Evolutionary conservation across 768 basidiomycete species (phyloP), one percentile per base, ranked within the genome.

Genomic region (Inosperma sp.): DNA sequence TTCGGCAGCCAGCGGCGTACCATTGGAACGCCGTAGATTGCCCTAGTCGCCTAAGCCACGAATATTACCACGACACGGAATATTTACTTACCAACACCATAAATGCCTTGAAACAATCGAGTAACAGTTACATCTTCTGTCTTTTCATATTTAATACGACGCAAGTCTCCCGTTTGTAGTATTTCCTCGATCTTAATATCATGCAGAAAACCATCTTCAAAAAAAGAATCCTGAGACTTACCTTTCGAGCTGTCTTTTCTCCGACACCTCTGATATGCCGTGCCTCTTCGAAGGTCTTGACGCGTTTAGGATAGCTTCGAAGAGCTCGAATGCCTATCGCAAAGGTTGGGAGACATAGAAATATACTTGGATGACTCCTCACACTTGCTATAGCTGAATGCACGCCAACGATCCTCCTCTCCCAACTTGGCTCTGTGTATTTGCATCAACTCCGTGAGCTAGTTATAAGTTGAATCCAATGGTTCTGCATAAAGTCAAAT

Each of bases 171-270:
- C 0, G 89, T 91, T 51, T 82, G 62, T 21, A 91, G 59, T 23
- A 93, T 90, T 64, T 93, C 90, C 74, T 81, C 81, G 46, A 92
- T 88, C 89, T 91, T 49, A 23, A 53, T 22, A 43, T 22, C n/a
- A 55, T 13, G 27, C n/a, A n/a, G 40, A 45, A 31, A 36, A 34
- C 16, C 30, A 19, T 46, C 21, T 30, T 29, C 26, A 25, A 16
- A 25, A 31, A 12, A 37, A 17, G 23, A 40, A 8, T 14, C 27
- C 5, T 35, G n/a, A 5, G 31, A 3, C 10, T 45, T 13, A 66
- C 90, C 76, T 93, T 92, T 22, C 70, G 60, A 4, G 86, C 88
- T 0, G 89, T 91, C 66, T 86, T 91, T 26, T 80, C 73, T 1
- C 86, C 90, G 14, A 91, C 75, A 3, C 84, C 83, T 5, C 61